These are phyloP conservation scores for Corylus avellana DNA, from an alignment of 306 rosid species.

Conservation along the genomic window DNA sequence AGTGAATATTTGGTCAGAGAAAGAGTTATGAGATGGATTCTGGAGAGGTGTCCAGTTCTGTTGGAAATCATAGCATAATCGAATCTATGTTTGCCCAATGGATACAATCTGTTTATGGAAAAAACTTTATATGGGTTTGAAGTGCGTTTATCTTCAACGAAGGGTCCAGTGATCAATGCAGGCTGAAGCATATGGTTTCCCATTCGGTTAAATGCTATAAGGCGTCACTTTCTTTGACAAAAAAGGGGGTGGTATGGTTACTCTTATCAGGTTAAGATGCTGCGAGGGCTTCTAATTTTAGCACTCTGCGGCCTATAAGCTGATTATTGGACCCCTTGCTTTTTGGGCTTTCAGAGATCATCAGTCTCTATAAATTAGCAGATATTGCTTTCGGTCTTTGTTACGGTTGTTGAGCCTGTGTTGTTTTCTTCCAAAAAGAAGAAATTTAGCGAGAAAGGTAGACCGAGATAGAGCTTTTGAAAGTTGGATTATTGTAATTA, in stretches of 20 bases:
- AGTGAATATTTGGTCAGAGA: neutral
- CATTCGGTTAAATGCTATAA: neutral
- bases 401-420: neutral
- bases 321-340: neutral
- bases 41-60: neutral
- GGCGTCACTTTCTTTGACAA: neutral
- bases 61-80: neutral
- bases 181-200: too few species aligned
- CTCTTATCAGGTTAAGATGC: neutral
- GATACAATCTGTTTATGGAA: neutral
- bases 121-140: neutral
- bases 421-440: neutral
- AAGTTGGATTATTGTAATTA: neutral
- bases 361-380: neutral
- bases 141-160: neutral
- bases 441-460: neutral
- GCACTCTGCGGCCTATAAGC: neutral
- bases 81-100: too few species aligned
- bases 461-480: neutral
- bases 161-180: neutral
- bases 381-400: neutral
- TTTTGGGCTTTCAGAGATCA: neutral
- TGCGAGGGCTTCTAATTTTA: neutral
- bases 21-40: neutral
- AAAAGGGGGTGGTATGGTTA: neutral